phyloP scores from a whole-genome alignment of 805 yeast genomes.

The Babjeviella inositovora region DNA sequence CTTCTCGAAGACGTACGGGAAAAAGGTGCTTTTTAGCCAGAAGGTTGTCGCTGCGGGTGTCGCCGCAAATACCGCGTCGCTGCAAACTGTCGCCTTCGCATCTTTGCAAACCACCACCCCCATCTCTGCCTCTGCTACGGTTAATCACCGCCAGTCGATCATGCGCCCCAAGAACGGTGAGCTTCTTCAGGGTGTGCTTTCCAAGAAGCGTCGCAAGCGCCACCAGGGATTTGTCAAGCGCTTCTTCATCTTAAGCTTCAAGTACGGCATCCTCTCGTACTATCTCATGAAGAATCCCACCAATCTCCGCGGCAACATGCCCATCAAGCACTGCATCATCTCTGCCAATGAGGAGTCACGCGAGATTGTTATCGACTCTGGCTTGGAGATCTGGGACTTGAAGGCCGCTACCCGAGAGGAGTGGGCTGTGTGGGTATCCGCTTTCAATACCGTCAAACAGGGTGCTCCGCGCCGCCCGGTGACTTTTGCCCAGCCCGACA shows the following conservation, averaged over 20 bases:
- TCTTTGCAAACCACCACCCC: too few relatives aligned
- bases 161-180: constrained; percentile 44
- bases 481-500: too few relatives aligned
- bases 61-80: constrained; percentile 3
- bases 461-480: too few relatives aligned
- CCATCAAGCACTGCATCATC: constrained; percentile 66
- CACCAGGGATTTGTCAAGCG: constrained; percentile 79
- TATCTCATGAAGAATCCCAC: constrained; percentile 55
- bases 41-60: constrained; percentile 13
- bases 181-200: constrained; percentile 59
- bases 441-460: constrained; percentile 40
- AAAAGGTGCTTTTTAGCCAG: constrained; percentile 59
- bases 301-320: constrained; percentile 83
- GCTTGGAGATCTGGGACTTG: constrained; percentile 86
- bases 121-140: too few relatives aligned
- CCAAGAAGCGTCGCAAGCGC: constrained; percentile 63
- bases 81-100: too few relatives aligned
- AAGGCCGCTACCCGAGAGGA: constrained; percentile 51
- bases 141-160: too few relatives aligned
- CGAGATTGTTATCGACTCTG: constrained; percentile 78
- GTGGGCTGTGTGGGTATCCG: constrained; percentile 73
- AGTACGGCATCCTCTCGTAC: constrained; percentile 72
- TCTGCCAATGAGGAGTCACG: constrained; percentile 55
- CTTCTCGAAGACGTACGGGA: constrained; percentile 71
- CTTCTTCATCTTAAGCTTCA: constrained; percentile 69